Percentiles rank a stretch among this genome's conserved stretches.
These are phyloP conservation scores for Eucalyptus urophylla DNA, from an alignment of 345 rosid genomes.

Conservation along the genomic window DNA sequence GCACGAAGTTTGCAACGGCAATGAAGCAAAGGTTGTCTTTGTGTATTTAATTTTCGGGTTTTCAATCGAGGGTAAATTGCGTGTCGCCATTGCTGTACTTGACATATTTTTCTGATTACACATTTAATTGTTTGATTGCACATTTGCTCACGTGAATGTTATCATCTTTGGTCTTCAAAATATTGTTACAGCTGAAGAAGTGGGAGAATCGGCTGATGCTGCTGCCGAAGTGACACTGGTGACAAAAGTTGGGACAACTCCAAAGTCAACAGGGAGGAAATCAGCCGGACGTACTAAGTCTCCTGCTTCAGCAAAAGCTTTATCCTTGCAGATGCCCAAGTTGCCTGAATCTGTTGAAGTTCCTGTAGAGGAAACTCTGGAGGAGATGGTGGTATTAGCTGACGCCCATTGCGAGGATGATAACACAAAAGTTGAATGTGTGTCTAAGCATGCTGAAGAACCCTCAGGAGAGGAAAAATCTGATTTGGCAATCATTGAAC, in stretches of 20 bases:
- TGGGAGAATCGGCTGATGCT: not conserved
- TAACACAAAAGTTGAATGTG: not conserved
- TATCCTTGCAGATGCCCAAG: not conserved
- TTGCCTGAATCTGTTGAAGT: not conserved
- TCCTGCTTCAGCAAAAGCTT: constrained; percentile 6
- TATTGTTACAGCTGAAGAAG: constrained; percentile 6
- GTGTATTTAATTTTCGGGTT: not conserved
- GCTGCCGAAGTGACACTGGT: not conserved
- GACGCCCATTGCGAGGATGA: not conserved
- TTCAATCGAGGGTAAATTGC: not conserved
- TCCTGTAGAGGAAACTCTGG: not conserved
- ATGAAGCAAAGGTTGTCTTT: not conserved
- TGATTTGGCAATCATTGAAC: not conserved
- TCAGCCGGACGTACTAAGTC: constrained; percentile 1
- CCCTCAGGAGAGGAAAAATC: not conserved
- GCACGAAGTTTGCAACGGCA: not conserved
- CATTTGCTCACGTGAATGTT: not conserved
- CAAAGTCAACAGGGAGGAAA: constrained; percentile 13
- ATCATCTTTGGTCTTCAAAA: not conserved
- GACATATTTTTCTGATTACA: not conserved
- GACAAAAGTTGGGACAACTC: constrained; percentile 1
- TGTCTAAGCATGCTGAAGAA: not conserved
- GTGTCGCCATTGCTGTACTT: not conserved
- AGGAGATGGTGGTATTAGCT: not conserved
- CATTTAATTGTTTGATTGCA: constrained; percentile 1